These are phyloP conservation scores for Hypoxylon rubiginosum DNA, from an alignment of 2,329 filamentous ascomycete genomes.

Conservation along the genomic window DNA sequence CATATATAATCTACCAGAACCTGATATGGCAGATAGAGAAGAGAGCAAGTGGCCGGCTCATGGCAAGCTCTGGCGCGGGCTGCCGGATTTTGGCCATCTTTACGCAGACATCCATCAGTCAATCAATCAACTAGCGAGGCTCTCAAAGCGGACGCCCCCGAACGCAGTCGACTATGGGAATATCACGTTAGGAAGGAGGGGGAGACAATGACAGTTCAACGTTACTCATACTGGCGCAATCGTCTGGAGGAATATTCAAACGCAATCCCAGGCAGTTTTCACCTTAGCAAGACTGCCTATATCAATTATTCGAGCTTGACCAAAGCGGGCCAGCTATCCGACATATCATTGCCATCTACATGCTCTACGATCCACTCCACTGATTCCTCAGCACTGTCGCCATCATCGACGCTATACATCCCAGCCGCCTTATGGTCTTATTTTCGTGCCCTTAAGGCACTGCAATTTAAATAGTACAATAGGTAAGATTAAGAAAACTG, in stretches of 20 bases:
- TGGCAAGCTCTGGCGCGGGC: constrained; percentile 26
- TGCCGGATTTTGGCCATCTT: constrained; percentile 20
- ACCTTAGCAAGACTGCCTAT: too few relatives aligned
- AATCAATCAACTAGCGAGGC: background rate
- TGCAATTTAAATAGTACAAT: too few relatives aligned
- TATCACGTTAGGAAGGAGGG: constrained; percentile 7
- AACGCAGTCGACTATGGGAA: background rate
- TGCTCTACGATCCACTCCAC: too few relatives aligned
- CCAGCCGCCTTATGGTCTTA: too few relatives aligned
- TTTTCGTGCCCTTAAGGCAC: too few relatives aligned
- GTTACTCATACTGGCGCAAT: constrained; percentile 18
- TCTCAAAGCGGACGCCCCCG: background rate
- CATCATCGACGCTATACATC: too few relatives aligned
- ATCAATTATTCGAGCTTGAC: too few relatives aligned
- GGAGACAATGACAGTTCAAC: constrained; percentile 9
- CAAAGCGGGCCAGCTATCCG: too few relatives aligned
- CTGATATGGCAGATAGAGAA: constrained; percentile 11
- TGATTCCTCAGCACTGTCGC: too few relatives aligned
- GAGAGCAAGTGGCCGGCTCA: constrained; percentile 7
- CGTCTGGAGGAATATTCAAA: constrained; percentile 2
- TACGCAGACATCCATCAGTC: constrained; percentile 12
- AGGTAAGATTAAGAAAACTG: too few relatives aligned
- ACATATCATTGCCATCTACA: too few relatives aligned
- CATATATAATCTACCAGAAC: constrained; percentile 4
- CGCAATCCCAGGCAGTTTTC: too few relatives aligned